Percentiles rank a stretch among this genome's conserved stretches.
Conservation (phyloP, 176 grass and related monocot species). For the Elymus sibiricus region DNA sequence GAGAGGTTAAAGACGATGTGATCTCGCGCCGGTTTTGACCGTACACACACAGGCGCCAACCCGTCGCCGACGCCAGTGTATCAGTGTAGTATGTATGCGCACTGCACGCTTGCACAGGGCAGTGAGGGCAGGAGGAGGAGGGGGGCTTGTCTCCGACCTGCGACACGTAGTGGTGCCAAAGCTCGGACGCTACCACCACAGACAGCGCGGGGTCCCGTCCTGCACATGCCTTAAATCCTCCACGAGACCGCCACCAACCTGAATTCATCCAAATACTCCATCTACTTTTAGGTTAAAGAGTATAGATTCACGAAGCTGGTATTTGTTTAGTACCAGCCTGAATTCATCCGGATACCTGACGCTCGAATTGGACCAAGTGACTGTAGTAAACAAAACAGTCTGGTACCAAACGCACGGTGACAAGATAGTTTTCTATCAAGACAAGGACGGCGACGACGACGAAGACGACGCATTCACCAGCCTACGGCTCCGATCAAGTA, state of each 20-base stretch:
- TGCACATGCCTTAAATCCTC: background rate
- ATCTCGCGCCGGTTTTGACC: background rate
- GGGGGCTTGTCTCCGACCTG: background rate
- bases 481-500: too few relatives aligned
- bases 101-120: background rate
- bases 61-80: background rate
- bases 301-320: background rate
- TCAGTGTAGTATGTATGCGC: background rate
- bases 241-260: background rate
- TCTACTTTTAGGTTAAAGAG: background rate
- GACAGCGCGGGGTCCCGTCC: background rate
- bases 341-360: too few relatives aligned
- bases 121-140: background rate
- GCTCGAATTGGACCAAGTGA: too few relatives aligned
- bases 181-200: background rate
- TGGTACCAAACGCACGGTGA: background rate
- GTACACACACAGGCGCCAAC: background rate
- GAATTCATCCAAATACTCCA: background rate
- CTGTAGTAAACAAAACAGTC: background rate
- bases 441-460: background rate
- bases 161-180: background rate
- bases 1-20: constrained; percentile 22
- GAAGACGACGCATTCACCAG: background rate
- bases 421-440: background rate
- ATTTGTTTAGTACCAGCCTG: too few relatives aligned